phyloP scores from a whole-genome alignment of 441 rosid genomes.

The Populus hybrid region DNA sequence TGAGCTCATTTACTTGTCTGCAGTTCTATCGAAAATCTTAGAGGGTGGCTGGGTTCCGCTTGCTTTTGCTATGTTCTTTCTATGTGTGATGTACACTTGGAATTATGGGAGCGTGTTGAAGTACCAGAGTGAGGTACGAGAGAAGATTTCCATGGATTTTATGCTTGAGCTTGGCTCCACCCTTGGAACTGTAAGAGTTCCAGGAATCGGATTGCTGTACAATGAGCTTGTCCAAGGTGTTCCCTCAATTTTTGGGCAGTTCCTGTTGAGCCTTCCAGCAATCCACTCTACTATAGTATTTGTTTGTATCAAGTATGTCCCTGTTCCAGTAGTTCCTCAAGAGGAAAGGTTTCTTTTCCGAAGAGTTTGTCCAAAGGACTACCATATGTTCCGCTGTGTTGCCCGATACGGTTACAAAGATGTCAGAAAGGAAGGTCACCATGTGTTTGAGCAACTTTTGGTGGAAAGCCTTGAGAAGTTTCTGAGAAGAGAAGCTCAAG shows the following conservation, averaged over 20 bases:
- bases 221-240: slow-evolving; percentile 89
- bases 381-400: slow-evolving; percentile 85
- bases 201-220: slow-evolving; percentile 82
- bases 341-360: slow-evolving; percentile 89
- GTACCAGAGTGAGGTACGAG: slow-evolving; percentile 86
- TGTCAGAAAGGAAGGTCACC: slow-evolving; percentile 76
- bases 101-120: slow-evolving; percentile 92
- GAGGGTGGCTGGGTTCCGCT: slow-evolving; percentile 98
- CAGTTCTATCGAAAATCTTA: slow-evolving; percentile 67
- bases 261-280: slow-evolving; percentile 82
- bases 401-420: slow-evolving; percentile 97
- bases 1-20: slow-evolving; percentile 74
- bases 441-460: slow-evolving; percentile 76
- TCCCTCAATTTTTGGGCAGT: slow-evolving; percentile 87
- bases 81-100: slow-evolving; percentile 84
- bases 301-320: slow-evolving; percentile 92
- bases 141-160: slow-evolving; percentile 80
- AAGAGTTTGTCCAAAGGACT: slow-evolving; percentile 86
- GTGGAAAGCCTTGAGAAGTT: slow-evolving; percentile 81
- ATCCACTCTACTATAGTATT: slow-evolving; percentile 83
- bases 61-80: slow-evolving; percentile 68
- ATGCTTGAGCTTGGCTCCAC: slow-evolving; percentile 86
- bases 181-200: slow-evolving; percentile 77
- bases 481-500: slow-evolving; percentile 68
- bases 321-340: slow-evolving; percentile 85